Conservation (phyloP, 202 grass and related monocot genomes). For the Bolboschoenoplectus hybrid region DNA sequence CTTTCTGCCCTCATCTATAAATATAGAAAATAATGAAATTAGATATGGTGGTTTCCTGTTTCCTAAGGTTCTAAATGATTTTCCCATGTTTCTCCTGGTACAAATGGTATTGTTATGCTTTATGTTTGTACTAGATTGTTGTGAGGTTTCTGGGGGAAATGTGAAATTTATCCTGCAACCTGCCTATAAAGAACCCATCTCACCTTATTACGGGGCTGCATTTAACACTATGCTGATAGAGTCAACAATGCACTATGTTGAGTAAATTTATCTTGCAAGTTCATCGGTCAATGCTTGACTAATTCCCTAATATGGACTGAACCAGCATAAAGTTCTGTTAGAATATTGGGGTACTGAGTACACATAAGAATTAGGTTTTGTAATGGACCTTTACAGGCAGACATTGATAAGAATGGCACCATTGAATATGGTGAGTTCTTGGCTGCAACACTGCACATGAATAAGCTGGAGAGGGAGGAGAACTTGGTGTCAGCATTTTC, state of each 20-base stretch:
- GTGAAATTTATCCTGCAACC: background rate
- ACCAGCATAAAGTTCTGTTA: background rate
- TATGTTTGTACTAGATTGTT: background rate
- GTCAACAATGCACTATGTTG: background rate
- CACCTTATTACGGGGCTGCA: background rate
- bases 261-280: background rate
- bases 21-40: background rate
- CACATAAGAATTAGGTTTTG: conserved; percentile 11
- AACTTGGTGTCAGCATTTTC: conserved; percentile 84
- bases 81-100: background rate
- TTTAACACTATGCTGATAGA: background rate
- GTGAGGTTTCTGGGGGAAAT: background rate
- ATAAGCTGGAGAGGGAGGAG: conserved; percentile 94
- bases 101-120: background rate
- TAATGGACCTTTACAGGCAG: conserved; percentile 62
- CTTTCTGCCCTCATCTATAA: background rate
- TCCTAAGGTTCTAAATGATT: conserved; percentile 2
- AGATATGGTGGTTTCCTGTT: background rate
- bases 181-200: background rate
- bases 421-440: conserved; percentile 96
- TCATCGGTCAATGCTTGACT: background rate
- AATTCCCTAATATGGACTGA: background rate
- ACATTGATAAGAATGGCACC: conserved; percentile 83
- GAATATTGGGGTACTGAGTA: background rate
- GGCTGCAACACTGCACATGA: conserved; percentile 96